Evolutionary conservation across 768 basidiomycete species (phyloP), one percentile per base, ranked within the genome.

Genomic region (Glaciozyma martinii): DNA sequence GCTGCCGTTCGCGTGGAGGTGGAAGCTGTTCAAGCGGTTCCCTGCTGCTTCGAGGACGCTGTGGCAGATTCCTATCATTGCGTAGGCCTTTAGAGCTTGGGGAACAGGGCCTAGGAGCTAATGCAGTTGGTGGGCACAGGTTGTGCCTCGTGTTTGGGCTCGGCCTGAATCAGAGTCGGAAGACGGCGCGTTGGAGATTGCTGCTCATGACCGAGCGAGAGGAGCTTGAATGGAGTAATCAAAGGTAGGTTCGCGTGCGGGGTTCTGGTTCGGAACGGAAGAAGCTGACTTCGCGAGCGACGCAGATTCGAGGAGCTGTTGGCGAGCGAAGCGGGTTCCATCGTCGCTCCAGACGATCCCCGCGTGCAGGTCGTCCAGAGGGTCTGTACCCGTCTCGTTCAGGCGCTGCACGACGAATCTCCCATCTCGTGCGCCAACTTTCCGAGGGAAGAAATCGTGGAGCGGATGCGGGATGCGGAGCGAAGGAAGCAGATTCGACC

Each of bases 191-290:
- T 66, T 80, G 80, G 80, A 67, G 79, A n/a, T 61, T 80, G 42
- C 66, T 80, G 44, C 65, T 80, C 40, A 79, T 80, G 79, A 76
- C 75, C 4, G 78, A 79, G 62, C 52, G 71, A 30, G 80, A 80
- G 62, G 80, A 80, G 69, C 67, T 77, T 59, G 75, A 77, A n/a
- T 80, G 80, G 80, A 75, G 76, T 1, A 72, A 75, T 16, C 67
- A 76, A 42, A 76, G 78, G 78, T 55, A 4, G 33, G 43, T 21
- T n/a, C 13, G 49, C 50, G 50, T 46, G n/a, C 33, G 1, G 25
- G 37, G 33, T 30, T 18, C 50, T 33, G 43, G 12, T 18, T 16
- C n/a, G 29, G 15, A 40, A 25, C 10, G 43, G 32, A 18, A 3
- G 23, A 29, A 44, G 12, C 56, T 57, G 49, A 52, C 16, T 18